Base-by-base conservation (phyloP, 2,329 filamentous ascomycete genomes). In the Neonectria ditissima region DNA sequence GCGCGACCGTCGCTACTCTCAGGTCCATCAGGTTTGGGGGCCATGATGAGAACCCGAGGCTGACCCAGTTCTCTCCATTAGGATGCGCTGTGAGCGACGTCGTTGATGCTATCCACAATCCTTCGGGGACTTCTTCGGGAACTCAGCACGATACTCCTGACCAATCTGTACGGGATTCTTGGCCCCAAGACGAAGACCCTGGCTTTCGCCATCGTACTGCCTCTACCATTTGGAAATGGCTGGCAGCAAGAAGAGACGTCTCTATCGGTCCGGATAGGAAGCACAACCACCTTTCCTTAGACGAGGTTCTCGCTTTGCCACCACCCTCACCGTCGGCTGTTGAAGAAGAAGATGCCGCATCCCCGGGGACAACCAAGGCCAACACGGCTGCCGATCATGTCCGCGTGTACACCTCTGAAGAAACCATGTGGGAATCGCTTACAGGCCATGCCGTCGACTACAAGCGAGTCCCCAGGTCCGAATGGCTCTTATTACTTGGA, bases 361-460 rank as follows among this genome's bases (percentile, higher is more conserved):
- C 52, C 7, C 22, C 54, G 30, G 60, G 39, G 13, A 18, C 43
- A 8, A 7, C 18, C n/a, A 47, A 41, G 9, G 14, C 43, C 10
- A 37, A 43, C 8, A 28, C 37, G 28, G 22, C 44, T 10, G 7
- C 47, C 2, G 30, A 59, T 8, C 51, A 69, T 61, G 57, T 76
- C 4, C 70, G 77, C 11, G 75, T 89, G 2, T 82, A 82, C 60
- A 82, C 86, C 14, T 83, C 84, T 0, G 83, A 88, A 65, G 82
- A 85, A 51, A 83, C 83, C 4, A 82, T 88, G 73, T 90, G 88
- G 88, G 82, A 85, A 71, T 83, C 83, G 3, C 77, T 90, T 51
- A 84, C 87, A 22, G 87, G 87, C 13, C 88, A 90, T 73, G 81
- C 82, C 7, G 80, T 86, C 10, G 87, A 90, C 73, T 81, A 84